phyloP scores from a whole-genome alignment of 2,329 filamentous ascomycete species.

The Cladophialophora psammophila region DNA sequence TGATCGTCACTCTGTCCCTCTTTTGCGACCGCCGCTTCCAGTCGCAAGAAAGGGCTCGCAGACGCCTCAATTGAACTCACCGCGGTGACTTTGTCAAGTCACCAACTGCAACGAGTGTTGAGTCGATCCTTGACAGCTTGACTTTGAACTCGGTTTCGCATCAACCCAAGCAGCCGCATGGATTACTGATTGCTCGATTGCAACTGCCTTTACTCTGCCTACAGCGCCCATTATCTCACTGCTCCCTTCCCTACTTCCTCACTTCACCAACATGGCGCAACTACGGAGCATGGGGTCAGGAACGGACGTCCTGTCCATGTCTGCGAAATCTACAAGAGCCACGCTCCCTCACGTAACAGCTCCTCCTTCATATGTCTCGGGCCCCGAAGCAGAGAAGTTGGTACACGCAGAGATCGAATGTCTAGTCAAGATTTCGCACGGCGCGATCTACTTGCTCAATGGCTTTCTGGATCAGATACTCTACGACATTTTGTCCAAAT shows the following conservation, averaged over 20 bases:
- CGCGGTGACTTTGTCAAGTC: neutral
- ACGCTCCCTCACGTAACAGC: constrained; percentile 60
- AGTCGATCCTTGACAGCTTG: constrained; percentile 1
- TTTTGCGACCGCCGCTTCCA: constrained; percentile 7
- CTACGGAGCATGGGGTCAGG: constrained; percentile 40
- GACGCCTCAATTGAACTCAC: neutral
- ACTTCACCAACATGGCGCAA: constrained; percentile 21
- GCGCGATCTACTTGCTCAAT: constrained; percentile 81
- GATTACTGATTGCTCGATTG: constrained; percentile 17
- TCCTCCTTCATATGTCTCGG: constrained; percentile 84
- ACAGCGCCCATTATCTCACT: neutral
- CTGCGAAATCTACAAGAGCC: constrained; percentile 32
- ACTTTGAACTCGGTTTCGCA: constrained; percentile 4
- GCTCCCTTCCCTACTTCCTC: constrained; percentile 25
- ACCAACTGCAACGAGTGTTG: neutral
- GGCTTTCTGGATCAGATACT: constrained; percentile 92
- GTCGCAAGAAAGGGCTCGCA: constrained; percentile 12
- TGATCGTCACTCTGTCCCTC: constrained; percentile 4
- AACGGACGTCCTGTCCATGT: constrained; percentile 40
- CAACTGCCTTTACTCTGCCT: neutral
- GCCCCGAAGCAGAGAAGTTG: constrained; percentile 87
- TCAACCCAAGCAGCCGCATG: constrained; percentile 16
- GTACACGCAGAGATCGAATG: constrained; percentile 87
- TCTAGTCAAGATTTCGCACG: constrained; percentile 74
- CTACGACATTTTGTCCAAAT: constrained; percentile 83